Percentiles rank a stretch among this genome's conserved stretches.
phyloP scores from a whole-genome alignment of 305 asterid species.

The Plantago coronopus region DNA sequence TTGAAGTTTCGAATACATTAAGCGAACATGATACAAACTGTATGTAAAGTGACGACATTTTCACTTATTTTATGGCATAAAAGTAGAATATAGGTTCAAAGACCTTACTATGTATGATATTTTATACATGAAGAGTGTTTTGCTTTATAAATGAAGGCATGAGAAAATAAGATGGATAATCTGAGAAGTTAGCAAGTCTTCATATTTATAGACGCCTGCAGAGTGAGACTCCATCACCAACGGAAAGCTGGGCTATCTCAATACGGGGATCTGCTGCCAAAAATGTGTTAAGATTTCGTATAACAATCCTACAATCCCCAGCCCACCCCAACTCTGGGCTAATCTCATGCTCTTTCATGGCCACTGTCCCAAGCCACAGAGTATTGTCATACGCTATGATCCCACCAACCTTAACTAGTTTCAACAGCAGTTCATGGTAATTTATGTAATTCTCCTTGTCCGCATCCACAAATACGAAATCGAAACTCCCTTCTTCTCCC shows the following conservation, averaged over 20 bases:
- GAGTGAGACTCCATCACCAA: slow-evolving; percentile 35
- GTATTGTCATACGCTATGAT: slow-evolving; percentile 34
- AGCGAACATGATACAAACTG: too few species aligned
- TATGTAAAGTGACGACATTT: too few species aligned
- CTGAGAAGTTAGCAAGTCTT: too few species aligned
- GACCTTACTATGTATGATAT: too few species aligned
- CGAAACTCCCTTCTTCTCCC: slow-evolving; percentile 29
- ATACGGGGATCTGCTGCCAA: slow-evolving; percentile 29
- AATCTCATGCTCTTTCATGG: background rate
- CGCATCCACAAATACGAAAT: slow-evolving; percentile 36
- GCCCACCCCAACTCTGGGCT: slow-evolving; percentile 2
- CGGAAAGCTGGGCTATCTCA: slow-evolving; percentile 21
- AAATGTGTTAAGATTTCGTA: slow-evolving; percentile 18
- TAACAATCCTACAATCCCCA: background rate
- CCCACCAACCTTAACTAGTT: slow-evolving; percentile 31
- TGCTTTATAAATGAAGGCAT: too few species aligned
- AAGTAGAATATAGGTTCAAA: too few species aligned
- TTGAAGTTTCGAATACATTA: too few species aligned
- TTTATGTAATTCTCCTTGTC: slow-evolving; percentile 30
- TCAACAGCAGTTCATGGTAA: slow-evolving; percentile 30
- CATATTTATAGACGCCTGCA: slow-evolving; percentile 26
- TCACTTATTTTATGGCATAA: too few species aligned
- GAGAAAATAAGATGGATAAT: too few species aligned
- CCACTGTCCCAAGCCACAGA: slow-evolving; percentile 19
- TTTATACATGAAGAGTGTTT: too few species aligned